phyloP scores from a whole-genome alignment of 345 rosid species.

The Trapa bicornis region DNA sequence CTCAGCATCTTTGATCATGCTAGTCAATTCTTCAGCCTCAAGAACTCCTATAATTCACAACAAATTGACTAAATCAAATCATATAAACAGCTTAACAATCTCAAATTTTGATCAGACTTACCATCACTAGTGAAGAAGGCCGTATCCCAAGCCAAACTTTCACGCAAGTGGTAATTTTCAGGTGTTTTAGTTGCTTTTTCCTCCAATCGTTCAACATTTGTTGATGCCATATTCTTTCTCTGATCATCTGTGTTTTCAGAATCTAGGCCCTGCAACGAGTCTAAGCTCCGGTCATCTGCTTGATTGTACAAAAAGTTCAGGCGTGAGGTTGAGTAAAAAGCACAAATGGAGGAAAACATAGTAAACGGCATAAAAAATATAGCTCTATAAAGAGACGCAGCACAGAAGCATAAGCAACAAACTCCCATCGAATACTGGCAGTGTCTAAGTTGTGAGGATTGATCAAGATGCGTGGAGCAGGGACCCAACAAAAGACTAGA shows the following conservation, averaged over 20 bases:
- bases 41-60: conserved; percentile 43
- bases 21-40: conserved; percentile 74
- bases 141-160: conserved; percentile 85
- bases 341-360: not conserved
- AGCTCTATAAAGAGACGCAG: no score
- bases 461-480: not conserved
- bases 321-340: no score
- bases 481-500: not conserved
- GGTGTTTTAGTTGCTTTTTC: conserved; percentile 22
- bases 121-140: conserved; percentile 86
- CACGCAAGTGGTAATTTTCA: conserved; percentile 48
- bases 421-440: not conserved
- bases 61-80: not conserved
- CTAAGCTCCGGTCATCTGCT: conserved; percentile 18
- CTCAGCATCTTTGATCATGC: conserved; percentile 48
- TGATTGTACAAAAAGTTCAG: conserved; percentile 16
- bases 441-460: not conserved
- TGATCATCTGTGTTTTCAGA: conserved; percentile 15
- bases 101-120: conserved; percentile 7
- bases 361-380: not conserved
- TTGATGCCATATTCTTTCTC: conserved; percentile 20
- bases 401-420: not conserved
- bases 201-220: conserved; percentile 27
- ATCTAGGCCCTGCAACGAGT: not conserved
- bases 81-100: not conserved